Base-by-base conservation (phyloP, 495 filamentous ascomycete species). In the Lasiosphaeria miniovina region DNA sequence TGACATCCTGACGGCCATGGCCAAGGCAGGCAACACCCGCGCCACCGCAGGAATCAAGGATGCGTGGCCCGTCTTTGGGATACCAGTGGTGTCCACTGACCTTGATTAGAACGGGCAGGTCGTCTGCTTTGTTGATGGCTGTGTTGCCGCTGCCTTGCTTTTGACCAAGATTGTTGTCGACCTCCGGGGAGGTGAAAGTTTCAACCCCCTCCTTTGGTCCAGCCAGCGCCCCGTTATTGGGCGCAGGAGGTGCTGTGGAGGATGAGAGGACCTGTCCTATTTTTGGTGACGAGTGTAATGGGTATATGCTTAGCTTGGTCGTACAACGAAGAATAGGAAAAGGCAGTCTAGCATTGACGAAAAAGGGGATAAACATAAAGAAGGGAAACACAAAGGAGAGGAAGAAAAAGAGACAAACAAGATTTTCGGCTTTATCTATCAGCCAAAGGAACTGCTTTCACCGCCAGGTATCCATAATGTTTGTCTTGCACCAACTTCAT, bases 41-140 rank as follows among this genome's bases (percentile, higher is more conserved):
- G 9, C 79, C 80, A 17, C 73, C 66, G 45, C 73, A 74, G 0
- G 82, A 82, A 62, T 88, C 86, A 31, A 88, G 77, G 62, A 90
- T 80, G 38, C 71, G 78, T 24, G 74, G 73, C 10, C 82, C 83
- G 62, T 83, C 75, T 48, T 75, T 69, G 6, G 86, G 65, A 35
- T 62, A 60, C 61, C 67, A 68, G 55, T 68, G 72, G 50, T 71
- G 66, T 34, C 68, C 68, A 36, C 61, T 65, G 6, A 66, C 68
- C 24, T 61, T 64, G 7, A 59, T 46, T 11, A n/a, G 43, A 46
- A 46, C 4, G 8, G 12, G 43, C 5, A 5, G 5, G 11, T 46
- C 43, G 11, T 46, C 15, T 9, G 12, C 11, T 7, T n/a, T 46
- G 43, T 46, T 46, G 43, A 11, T 14, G 43, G 12, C 43, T 11